Evolutionary conservation across 2,329 filamentous ascomycete species (phyloP), one percentile per base, ranked within the genome.

Genomic region (Cladosporium sp.): DNA sequence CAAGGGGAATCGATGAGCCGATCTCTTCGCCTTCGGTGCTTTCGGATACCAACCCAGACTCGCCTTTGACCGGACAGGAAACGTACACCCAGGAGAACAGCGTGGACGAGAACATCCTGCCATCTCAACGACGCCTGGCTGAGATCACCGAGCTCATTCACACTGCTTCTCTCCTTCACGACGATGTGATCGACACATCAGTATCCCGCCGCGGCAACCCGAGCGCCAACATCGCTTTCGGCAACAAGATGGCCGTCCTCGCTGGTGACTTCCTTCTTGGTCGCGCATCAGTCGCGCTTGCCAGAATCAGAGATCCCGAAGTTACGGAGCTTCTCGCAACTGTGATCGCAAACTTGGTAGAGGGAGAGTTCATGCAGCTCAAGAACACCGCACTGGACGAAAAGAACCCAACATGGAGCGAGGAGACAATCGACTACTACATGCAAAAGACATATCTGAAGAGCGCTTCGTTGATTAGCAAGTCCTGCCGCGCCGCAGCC

Each of bases 281-380:
- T 4, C 87, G 95, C 60, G 95, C 95, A 1, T 99, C 95, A 0
- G 93, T 98, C 7, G 94, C 94, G 6, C 85, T 99, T 49, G 95
- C 95, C 16, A 88, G 95, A 49, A 82, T 99, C 66, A 88, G 94
- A 34, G 92, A 99, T 75, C 91, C 93, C 51, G 95, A 99, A 79
- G 95, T 99, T 2, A 92, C 93, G 10, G 95, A 99, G 81, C 85
- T 99, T 8, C 83, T 99, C 32, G 93, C 95, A 4, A 98, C 94
- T 0, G 95, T 98, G 49, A 98, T 99, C 71, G 94, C 95, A 53
- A 99, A 99, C 77, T 83, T 99, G 28, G 93, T 99, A 23, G 95
- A 99, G 81, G 95, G 95, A 75, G 95, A 99, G 79, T 98, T 99
- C 82, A 99, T 99, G 95, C 95, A 99, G 82, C 83, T 99, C 72